A percentile compares a stretch with the other conserved stretches of the same genome.
phyloP scores from a whole-genome alignment of 2,329 filamentous ascomycete species.

The Penicillium sumatraense region DNA sequence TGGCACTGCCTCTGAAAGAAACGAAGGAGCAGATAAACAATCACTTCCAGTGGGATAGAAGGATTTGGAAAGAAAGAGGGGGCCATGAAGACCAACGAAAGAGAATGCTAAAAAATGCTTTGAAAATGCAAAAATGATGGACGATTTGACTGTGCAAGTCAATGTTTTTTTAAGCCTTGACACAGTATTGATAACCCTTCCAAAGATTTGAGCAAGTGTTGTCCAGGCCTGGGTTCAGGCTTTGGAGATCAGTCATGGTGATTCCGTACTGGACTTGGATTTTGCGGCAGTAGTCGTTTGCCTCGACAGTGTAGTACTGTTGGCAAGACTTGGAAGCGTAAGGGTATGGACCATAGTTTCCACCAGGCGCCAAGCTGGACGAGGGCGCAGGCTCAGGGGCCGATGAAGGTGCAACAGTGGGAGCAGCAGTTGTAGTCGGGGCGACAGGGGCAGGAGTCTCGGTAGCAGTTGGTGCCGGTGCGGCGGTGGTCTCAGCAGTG shows the following conservation, averaged over 20 bases:
- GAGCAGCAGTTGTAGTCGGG: not conserved
- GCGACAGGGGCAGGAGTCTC: conserved; percentile 1
- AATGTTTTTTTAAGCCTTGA: conserved; percentile 22
- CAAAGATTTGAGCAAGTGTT: conserved; percentile 35
- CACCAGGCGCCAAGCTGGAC: conserved; percentile 1
- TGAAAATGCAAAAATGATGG: conserved; percentile 1
- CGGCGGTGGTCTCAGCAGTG: not conserved
- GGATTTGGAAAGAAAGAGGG: not conserved
- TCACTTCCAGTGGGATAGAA: not conserved
- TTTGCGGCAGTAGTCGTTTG: conserved; percentile 32
- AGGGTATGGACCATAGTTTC: conserved; percentile 24
- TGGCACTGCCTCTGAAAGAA: not conserved
- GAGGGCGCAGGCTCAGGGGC: conserved; percentile 3
- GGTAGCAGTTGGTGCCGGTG: conserved; percentile 24
- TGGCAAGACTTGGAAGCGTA: conserved; percentile 26
- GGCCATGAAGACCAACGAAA: not conserved
- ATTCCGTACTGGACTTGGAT: conserved; percentile 26
- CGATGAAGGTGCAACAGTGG: conserved; percentile 5
- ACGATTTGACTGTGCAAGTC: not conserved
- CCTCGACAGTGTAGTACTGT: conserved; percentile 24
- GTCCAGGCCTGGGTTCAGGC: conserved; percentile 34
- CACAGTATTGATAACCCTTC: conserved; percentile 36
- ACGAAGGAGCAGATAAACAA: not conserved
- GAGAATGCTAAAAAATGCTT: conserved; percentile 3
- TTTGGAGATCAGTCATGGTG: conserved; percentile 23